Evolutionary conservation across 495 filamentous ascomycete species (phyloP), one percentile per base, ranked within the genome.

Genomic region (Penicillium odoratum): DNA sequence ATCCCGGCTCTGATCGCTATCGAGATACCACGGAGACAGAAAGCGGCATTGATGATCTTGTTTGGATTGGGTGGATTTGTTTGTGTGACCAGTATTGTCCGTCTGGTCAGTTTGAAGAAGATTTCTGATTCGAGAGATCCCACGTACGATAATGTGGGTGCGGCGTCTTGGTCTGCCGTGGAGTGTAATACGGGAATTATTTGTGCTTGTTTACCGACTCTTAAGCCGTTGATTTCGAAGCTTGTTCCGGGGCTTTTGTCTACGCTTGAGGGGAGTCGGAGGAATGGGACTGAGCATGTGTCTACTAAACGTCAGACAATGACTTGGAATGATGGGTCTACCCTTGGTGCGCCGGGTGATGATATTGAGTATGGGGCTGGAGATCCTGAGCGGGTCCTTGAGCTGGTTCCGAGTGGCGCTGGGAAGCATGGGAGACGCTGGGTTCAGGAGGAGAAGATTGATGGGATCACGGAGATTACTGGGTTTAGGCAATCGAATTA

Each of bases 151-250:
- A 85, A 83, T 63, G 78, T 85, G 44, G 76, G 78, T 47, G 77
- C 80, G 1, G 83, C 83, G 0, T 80, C 78, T 55, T 97, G 92
- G 92, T 92, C 89, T 31, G 88, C 88, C n/a, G 81, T 97, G 53
- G 93, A 96, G 75, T 91, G 94, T 71, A 92, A 96, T 67, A 79
- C 78, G 0, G 85, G 90, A n/a, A 94, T 96, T 62, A 87, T 92
- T 59, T 93, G 90, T 63, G 92, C 88, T 51, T 96, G 91, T 64
- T 84, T 96, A 15, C 93, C 93, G 9, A 93, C 88, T 1, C 74
- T 96, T 30, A 95, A 94, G 60, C 92, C 93, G 5, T 77, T 96
- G 13, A 78, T 91, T 55, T 70, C 74, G n/a, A 68, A 61, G 3
- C 28, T 78, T 38, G 51, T 74, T 10, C 74, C 73, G 0, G 65